Percentiles rank a stretch among this genome's conserved stretches.
Evolutionary conservation across 345 rosid species (phyloP).

Genomic region (Excoecaria agallocha): DNA sequence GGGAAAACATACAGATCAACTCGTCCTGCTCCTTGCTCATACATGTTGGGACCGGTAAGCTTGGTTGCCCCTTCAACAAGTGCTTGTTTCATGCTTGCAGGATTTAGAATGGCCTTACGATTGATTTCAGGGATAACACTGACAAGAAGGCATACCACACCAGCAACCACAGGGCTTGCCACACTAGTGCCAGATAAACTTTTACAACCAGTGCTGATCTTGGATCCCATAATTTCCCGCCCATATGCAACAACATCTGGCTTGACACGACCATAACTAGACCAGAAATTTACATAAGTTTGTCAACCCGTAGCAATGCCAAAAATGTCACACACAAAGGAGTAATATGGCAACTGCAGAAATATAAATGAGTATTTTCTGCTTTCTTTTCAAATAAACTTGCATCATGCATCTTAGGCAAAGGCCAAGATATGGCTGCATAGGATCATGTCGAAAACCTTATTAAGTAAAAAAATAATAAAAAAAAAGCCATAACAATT

Average conservation of each 20-base stretch:
- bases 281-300: slow-evolving; percentile 16
- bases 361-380: slow-evolving; percentile 4
- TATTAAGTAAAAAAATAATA: background rate
- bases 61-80: slow-evolving; percentile 98
- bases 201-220: slow-evolving; percentile 95
- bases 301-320: background rate
- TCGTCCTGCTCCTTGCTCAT: slow-evolving; percentile 98
- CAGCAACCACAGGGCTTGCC: slow-evolving; percentile 99
- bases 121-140: slow-evolving; percentile 73
- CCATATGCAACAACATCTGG: slow-evolving; percentile 98
- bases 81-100: slow-evolving; percentile 99
- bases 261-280: slow-evolving; percentile 91
- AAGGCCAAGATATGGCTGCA: background rate
- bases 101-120: slow-evolving; percentile 74
- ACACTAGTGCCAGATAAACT: slow-evolving; percentile 98
- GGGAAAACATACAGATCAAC: slow-evolving; percentile 75
- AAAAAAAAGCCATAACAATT: background rate
- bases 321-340: background rate
- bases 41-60: slow-evolving; percentile 92
- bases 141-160: slow-evolving; percentile 90
- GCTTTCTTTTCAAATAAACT: background rate
- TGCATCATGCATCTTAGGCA: background rate
- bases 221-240: slow-evolving; percentile 93
- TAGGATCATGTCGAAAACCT: background rate
- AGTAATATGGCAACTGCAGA: background rate